A percentile compares a stretch with the other conserved stretches of the same genome.
Evolutionary conservation across 805 yeast genomes (phyloP).

Genomic region (Yarrowia sp.): DNA sequence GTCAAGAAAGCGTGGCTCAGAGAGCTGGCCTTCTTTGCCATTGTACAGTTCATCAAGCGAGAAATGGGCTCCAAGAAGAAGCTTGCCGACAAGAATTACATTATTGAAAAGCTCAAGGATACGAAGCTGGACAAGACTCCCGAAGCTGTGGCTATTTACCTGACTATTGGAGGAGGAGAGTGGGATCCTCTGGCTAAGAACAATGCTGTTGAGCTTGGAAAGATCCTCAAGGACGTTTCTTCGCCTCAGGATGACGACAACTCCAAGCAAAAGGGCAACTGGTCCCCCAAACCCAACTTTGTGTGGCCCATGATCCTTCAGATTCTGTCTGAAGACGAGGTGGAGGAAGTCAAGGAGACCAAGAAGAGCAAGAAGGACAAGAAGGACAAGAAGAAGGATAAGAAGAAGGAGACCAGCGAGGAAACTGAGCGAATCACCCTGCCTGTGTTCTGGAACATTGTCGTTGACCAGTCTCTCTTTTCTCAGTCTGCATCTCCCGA

Average conservation of each 20-base stretch:
- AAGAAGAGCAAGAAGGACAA: slow-evolving; percentile 41
- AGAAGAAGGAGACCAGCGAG: slow-evolving; percentile 42
- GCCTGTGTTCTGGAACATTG: slow-evolving; percentile 78
- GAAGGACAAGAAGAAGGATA: slow-evolving; percentile 45
- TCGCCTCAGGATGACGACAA: slow-evolving; percentile 51
- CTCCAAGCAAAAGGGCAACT: slow-evolving; percentile 42
- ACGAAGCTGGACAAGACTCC: slow-evolving; percentile 67
- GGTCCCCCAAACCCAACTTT: slow-evolving; percentile 46
- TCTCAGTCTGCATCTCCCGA: slow-evolving; percentile 80
- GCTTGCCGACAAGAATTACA: slow-evolving; percentile 38
- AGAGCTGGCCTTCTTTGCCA: slow-evolving; percentile 77
- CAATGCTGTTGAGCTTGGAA: slow-evolving; percentile 66
- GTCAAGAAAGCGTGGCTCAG: slow-evolving; percentile 80
- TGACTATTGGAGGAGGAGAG: slow-evolving; percentile 55
- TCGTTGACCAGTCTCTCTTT: slow-evolving; percentile 82
- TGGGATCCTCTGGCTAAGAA: slow-evolving; percentile 77
- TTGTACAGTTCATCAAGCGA: slow-evolving; percentile 56
- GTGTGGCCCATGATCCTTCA: slow-evolving; percentile 44
- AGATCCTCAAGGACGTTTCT: slow-evolving; percentile 59
- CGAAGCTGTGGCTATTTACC: slow-evolving; percentile 80
- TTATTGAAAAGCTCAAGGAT: slow-evolving; percentile 57
- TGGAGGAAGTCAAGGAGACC: slow-evolving; percentile 41
- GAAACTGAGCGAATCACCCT: slow-evolving; percentile 48
- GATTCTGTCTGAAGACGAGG: slow-evolving; percentile 33
- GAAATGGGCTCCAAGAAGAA: slow-evolving; percentile 15